Base-by-base conservation (phyloP, 495 filamentous ascomycete species). In the Trichocladium uniseriatum region DNA sequence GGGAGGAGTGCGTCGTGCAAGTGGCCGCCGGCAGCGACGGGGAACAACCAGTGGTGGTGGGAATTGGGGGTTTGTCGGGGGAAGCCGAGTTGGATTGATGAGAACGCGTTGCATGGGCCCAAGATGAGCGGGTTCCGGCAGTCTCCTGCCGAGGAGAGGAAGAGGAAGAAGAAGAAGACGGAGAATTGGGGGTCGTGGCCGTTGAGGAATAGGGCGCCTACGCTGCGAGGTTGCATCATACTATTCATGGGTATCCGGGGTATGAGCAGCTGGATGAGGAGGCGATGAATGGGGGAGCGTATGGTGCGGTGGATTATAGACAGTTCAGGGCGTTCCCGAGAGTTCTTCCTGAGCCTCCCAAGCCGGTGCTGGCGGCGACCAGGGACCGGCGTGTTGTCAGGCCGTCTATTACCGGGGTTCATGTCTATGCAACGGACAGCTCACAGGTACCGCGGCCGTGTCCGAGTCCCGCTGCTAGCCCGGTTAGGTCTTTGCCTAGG, bases 91-190 rank as follows among this genome's bases (percentile, higher is more conserved):
- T 71, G 67, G 67, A 67, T 72, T 21, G 68, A 72, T 44, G 67
- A 67, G 42, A 68, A 71, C 32, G 64, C 64, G 36, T 36, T 71
- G 6, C 67, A 72, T 53, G 68, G 66, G 10, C 69, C 67, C 5
- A 61, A 63, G 38, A 39, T 69, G 19, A 58, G 40, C 45, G 61
- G 36, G 22, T 38, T 43, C 51, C 54, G 38, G 21, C 38, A 9
- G 48, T 47, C 37, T 2, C 39, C 10, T 22, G 50, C 9, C 38
- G 40, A 22, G 20, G 58, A 3, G 8, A 18, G 8, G 19, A 27
- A 35, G 35, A 34, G 42, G 24, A 51, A 38, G 21, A 56, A 49
- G 38, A 40, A 45, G 48, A 56, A n/a, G 34, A 39, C 19, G 11
- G 14, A 16, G 1, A n/a, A 34, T 14, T 36, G 56, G 6, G 55